Percentiles rank a stretch among this genome's conserved stretches.
Conservation (phyloP, 768 basidiomycete genomes). For the Lactarius sp. region DNA sequence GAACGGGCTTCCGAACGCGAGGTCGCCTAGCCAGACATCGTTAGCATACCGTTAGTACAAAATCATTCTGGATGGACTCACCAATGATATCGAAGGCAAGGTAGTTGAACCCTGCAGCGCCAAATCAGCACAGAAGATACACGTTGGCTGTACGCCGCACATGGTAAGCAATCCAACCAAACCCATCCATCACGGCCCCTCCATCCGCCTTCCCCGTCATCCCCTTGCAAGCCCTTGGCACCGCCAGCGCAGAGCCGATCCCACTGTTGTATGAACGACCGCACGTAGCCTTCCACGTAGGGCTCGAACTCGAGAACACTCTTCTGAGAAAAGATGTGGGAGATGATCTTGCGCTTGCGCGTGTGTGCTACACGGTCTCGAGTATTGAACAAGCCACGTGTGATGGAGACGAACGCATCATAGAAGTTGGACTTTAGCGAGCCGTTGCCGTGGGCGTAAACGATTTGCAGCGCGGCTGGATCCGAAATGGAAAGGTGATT, state of each 20-base stretch:
- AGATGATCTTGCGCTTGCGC: constrained; percentile 87
- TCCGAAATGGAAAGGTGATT: constrained; percentile 46
- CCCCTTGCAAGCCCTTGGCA: constrained; percentile 45
- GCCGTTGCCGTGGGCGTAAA: constrained; percentile 43
- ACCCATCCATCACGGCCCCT: constrained; percentile 54
- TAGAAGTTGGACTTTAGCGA: constrained; percentile 43
- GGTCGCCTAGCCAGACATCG: constrained; percentile 39
- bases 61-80: constrained; percentile 13
- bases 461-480: constrained; percentile 37
- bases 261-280: constrained; percentile 61
- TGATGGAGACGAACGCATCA: constrained; percentile 37
- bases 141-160: constrained; percentile 36
- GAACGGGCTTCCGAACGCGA: constrained; percentile 81
- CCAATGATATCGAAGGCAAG: constrained; percentile 77
- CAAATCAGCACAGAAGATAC: constrained; percentile 13
- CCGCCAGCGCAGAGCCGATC: constrained; percentile 55
- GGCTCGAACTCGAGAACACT: constrained; percentile 84
- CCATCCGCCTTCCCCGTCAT: constrained; percentile 56
- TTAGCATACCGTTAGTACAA: neutral
- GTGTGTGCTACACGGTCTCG: constrained; percentile 70
- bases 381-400: constrained; percentile 68
- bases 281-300: constrained; percentile 59
- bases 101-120: constrained; percentile 47
- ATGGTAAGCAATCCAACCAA: constrained; percentile 73
- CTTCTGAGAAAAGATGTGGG: constrained; percentile 81